Evolutionary conservation across 164 flowering plant genomes (phyloP), one percentile per base, ranked within the genome.

Genomic region (Kalanchoe fedtschenkoi): DNA sequence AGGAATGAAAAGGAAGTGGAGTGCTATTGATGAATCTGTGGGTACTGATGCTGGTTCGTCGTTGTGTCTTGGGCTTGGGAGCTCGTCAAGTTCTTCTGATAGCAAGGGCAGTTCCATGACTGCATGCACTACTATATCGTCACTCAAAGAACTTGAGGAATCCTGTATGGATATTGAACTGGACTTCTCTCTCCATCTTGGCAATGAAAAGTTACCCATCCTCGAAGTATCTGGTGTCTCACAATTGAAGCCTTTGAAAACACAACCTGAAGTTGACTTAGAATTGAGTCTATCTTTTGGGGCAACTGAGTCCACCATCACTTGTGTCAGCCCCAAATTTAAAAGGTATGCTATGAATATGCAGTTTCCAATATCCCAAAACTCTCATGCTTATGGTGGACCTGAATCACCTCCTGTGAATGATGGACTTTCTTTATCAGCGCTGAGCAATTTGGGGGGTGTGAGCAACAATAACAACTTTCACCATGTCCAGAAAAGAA

Each of bases 1-100:
- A 66, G 96, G 92, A 70, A 70, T 72, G 59, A 91, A 91, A 65
- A 70, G 97, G 65, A 89, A 85, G 68, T 84, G 90, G 96, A 65
- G 76, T 68, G 72, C 64, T 54, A 61, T 72, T 21, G 38, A 21
- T 57, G 60, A 33, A 29, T 56, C 34, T 6, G 19, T 14, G 35
- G 34, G 21, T 15, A 10, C 32, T 57, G 37, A 32, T 5, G 37
- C 16, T 16, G 60, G 38, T n/a, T 57, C 60, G 6, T 57, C 60
- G 17, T 57, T 57, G 38, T 34, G 37, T 32, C 38, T 57, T 11
- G 60, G 60, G 10, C 38, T 57, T 16, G 24, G 37, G 19, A 30
- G 60, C 24, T 57, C 35, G 15, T 30, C 60, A 14, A 57, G 37
- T 16, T 34, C 60, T 21, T 34, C 35, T 17, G 60, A 34, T 32